Base-by-base conservation (phyloP, 306 rosid genomes). In the Prunus mume region DNA sequence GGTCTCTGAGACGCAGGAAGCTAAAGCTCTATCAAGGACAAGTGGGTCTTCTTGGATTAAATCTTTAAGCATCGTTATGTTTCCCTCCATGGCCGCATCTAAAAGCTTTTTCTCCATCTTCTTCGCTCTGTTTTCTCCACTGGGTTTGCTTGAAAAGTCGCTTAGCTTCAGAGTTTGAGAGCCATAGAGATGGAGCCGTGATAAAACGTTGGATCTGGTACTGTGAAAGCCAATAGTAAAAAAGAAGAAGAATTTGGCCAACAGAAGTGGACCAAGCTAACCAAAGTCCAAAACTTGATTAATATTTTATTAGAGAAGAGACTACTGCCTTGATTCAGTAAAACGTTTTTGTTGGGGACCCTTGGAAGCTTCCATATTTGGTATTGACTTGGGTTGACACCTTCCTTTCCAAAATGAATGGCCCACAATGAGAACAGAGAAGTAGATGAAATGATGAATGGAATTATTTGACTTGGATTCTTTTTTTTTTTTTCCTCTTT, bases 61-160 rank as follows among this genome's bases (percentile, higher is more conserved):
- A 55, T 83, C 86, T 8, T 30, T n/a, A 11, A 79, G 66, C 66
- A 25, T 41, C 20, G 24, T 9, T 2, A 73, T 57, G 47, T 41
- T 66, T 54, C 82, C 82, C 38, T 27, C 55, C 57, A 25, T 72
- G 24, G 76, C 68, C 13, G 72, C 73, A 49, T 72, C 73, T 19
- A 60, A 14, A 45, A 79, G 82, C 73, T 64, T 79, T 60, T 41
- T 79, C 73, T 79, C 82, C 73, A 79, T 79, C 3, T 67, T 65
- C 49, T 32, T 56, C 30, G 38, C 34, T 54, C 30, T 24, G 12
- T 14, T 57, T 51, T 25, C 24, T 60, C 19, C 11, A 49, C 50
- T 46, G 51, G 76, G 75, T 58, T 20, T n/a, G 24, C n/a, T 47
- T 27, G 45, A 19, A 8, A 72, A 72, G 18, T 66, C 28, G 41